Evolutionary conservation across 2,329 filamentous ascomycete genomes (phyloP), one percentile per base, ranked within the genome.

Genomic region (Diplodia corticola): DNA sequence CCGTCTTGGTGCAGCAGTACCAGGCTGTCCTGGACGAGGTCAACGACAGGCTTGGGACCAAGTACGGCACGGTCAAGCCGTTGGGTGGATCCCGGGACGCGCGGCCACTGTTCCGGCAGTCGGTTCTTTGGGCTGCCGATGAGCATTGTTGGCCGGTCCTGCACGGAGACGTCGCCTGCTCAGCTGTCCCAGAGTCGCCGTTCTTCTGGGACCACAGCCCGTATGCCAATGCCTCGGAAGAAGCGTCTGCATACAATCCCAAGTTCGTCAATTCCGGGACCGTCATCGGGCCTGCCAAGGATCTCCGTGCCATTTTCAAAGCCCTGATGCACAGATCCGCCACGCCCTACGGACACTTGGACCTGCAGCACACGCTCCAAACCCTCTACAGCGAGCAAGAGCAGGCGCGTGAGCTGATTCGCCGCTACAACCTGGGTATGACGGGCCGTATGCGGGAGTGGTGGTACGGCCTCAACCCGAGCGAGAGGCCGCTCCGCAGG

Each of bases 1-100:
- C 88, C 49, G 80, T 90, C 22, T 77, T 91, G 69, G 82, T 91
- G 28, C 78, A 84, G 69, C 83, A 88, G 50, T 91, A 90, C 74
- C 85, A 87, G 69, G 77, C 80, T 15, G 77, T 86, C 17, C 73
- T 85, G 20, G 77, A 80, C n/a, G 80, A 81, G 60, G 84, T 83
- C 30, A 86, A 90, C 69, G 74, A 76, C 35, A 80, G 83, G 28
- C 75, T 89, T 49, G 76, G 78, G 40, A 75, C 80, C 60, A 81
- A 80, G 46, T 86, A 87, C 68, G 84, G 84, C 2, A 71, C 28
- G 22, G 10, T 66, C 4, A 67, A 71, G n/a, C 64, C 68, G 15
- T 49, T 69, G 69, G 2, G 68, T 44, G 9, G 50, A 50, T 33
- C 49, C 7, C 55, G 51, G 24, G 15, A 40, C 12, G 33, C 54